Evolutionary conservation across 2,329 filamentous ascomycete genomes (phyloP), one percentile per base, ranked within the genome.

Genomic region (Raffaelea arxii): DNA sequence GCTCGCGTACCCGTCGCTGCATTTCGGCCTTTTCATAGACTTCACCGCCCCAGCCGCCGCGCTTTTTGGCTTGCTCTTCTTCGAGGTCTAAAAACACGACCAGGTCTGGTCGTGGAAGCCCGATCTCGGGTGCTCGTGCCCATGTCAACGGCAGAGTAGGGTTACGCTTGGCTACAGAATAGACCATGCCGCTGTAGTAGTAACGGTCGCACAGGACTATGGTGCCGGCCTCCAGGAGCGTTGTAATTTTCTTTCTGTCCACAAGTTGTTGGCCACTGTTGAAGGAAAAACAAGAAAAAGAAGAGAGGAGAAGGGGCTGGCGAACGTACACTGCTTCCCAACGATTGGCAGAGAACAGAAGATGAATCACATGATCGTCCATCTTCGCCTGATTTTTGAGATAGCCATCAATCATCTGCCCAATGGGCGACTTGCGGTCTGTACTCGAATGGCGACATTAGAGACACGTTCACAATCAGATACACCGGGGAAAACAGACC

Each of bases 101-200:
- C 10, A 90, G 61, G 66, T 98, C 92, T 0, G 92, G 91, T 4
- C 84, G 77, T 2, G 92, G 91, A 1, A 98, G 74, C 1, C 91
- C 91, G 14, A 86, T 75, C 57, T 97, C 92, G 1, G 90, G 87
- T 16, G 80, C 75, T 55, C 86, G 81, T 7, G 88, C 89, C 90
- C 92, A 98, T 0, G 75, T 65, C 0, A 96, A 70, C 0, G 75
- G 69, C 12, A 96, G 73, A 2, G 70, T 63, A 0, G 82, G 77
- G 55, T 86, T 87, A 39, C 78, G 72, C 61, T 97, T 97, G 4
- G 92, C 91, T 0, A 88, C 87, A 22, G 83, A 88, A 68, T 97
- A 98, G 43, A 96, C 88, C 48, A 90, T 86, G 46, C 92, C 92
- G 19, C 86, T 92, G 69, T 95, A 91, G 62, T 94, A 94, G 68